A percentile compares a stretch with the other conserved stretches of the same genome.
Conservation (phyloP, 768 basidiomycete genomes). For the Solioccasus polychromus region DNA sequence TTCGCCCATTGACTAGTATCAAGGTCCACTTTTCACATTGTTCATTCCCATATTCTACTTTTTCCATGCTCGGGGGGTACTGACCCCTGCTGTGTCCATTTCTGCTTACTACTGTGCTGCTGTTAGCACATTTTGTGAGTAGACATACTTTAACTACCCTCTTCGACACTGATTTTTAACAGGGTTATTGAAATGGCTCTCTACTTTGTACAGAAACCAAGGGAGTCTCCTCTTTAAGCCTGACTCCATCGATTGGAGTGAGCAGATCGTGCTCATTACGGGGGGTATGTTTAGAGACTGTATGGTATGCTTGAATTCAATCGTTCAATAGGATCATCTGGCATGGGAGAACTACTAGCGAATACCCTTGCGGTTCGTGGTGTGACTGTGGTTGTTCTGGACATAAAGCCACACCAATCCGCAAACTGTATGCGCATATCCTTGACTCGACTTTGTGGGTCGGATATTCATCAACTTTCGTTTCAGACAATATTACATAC, state of each 20-base stretch:
- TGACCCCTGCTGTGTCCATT: constrained; percentile 49
- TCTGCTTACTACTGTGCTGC: constrained; percentile 55
- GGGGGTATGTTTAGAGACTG: constrained; percentile 58
- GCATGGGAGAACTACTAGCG: constrained; percentile 84
- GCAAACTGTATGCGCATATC: constrained; percentile 68
- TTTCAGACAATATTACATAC: constrained; percentile 70
- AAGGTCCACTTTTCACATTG: constrained; percentile 83
- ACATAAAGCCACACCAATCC: constrained; percentile 71
- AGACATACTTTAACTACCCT: neutral
- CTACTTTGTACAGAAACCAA: constrained; percentile 73
- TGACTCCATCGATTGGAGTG: constrained; percentile 71
- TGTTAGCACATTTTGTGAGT: constrained; percentile 69
- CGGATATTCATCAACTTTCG: constrained; percentile 2
- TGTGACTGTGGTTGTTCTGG: constrained; percentile 82
- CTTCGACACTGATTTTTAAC: constrained; percentile 5
- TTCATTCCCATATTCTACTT: constrained; percentile 77
- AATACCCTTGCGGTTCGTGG: constrained; percentile 83
- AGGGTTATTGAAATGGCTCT: constrained; percentile 74
- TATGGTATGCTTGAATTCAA: neutral
- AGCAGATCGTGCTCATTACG: constrained; percentile 88
- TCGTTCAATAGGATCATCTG: constrained; percentile 67
- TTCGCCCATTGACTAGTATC: constrained; percentile 5
- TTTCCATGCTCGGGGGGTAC: constrained; percentile 60
- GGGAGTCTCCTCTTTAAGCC: constrained; percentile 61
- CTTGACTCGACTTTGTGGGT: neutral